Base-by-base conservation (phyloP, 441 rosid species). In the Euphorbia schlechtendalii region DNA sequence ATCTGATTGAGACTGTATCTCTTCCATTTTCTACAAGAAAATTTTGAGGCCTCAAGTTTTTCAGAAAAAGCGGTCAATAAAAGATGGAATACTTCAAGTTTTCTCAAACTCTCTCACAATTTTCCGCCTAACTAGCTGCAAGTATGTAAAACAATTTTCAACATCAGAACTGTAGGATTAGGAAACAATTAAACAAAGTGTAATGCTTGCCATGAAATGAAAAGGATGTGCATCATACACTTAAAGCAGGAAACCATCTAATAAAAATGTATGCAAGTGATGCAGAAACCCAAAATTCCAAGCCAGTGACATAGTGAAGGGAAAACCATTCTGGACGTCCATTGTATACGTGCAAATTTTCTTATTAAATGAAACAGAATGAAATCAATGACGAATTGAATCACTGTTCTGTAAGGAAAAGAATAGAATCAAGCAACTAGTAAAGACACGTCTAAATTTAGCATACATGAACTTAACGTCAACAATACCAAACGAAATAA, bases 1-100 rank as follows among this genome's bases (percentile, higher is more conserved):
- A 72, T 95, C 99, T 0, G 97, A 89, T 36, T 95, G 97, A 55
- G 91, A 82, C 70, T 95, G 99, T 86, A 95, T 95, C 84, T 95
- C 99, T 74, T 95, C 99, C 98, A 95, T 91, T 69, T 45, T 61
- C 40, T 20, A 61, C 68, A 60, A 32, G 6, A 65, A n/a, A 45
- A 62, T 65, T 66, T 34, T 43, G 46, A 71, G 76, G 49, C 56
- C 62, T 63, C 72, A 57, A 63, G 61, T 59, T 55, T 28, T 41
- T 45, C 60, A 73, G 30, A 34, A 55, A 52, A 70, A 60, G 43
- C 53, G 21, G 56, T 52, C 45, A 45, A 49, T 36, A 24, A 43
- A 2, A 36, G 57, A 58, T 41, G 56, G 36, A 59, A 55, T 61
- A 34, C 56, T 73, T 51, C 32, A 36, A 28, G 41, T 71, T 46